Evolutionary conservation across 768 basidiomycete genomes (phyloP), one percentile per base, ranked within the genome.

Genomic region (Serendipita sp.): DNA sequence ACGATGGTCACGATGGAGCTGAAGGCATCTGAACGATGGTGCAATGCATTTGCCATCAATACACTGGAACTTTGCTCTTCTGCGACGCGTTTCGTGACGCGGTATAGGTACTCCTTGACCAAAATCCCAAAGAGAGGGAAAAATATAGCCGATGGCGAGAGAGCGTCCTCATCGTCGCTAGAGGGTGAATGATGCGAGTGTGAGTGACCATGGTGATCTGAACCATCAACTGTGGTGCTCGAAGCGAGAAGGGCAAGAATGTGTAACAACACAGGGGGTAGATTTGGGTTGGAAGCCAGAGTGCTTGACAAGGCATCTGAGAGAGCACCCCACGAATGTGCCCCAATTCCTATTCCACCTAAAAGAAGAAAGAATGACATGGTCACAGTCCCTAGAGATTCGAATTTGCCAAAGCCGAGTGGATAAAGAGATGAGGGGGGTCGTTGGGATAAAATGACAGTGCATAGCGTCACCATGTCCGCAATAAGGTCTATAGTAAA

Each of bases 111-210:
- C 74, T 99, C 96, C 72, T 99, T 99, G 66, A 81, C 74, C 2
- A 91, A 60, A 2, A 98, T 83, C 68, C 89, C 85, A 23, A 84
- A 70, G 0, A 84, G 83, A 5, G 96, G 96, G 70, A 97, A 94
- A 93, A 94, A 98, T 34, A 93, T 92, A 18, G 96, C 96, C 71
- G 98, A 93, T 46, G 91, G 88, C 72, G 96, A 92, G 3, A 96
- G 78, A 3, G 76, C 74, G 44, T 76, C 81, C 0, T 76, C 75
- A 66, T 85, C 83, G 2, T 76, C 75, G 13, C 41, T 41, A 7
- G 41, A 7, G 13, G 41, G 1, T 41, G 41, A 41, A 41, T 41
- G 41, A 69, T 85, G 84, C 44, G 69, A 68, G 68, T 75, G 73
- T 0, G 67, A 65, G 70, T 89, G 83, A 5, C 73, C 77, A 36